These are phyloP conservation scores for Senna tora DNA, from an alignment of 306 rosid species.

Conservation along the genomic window DNA sequence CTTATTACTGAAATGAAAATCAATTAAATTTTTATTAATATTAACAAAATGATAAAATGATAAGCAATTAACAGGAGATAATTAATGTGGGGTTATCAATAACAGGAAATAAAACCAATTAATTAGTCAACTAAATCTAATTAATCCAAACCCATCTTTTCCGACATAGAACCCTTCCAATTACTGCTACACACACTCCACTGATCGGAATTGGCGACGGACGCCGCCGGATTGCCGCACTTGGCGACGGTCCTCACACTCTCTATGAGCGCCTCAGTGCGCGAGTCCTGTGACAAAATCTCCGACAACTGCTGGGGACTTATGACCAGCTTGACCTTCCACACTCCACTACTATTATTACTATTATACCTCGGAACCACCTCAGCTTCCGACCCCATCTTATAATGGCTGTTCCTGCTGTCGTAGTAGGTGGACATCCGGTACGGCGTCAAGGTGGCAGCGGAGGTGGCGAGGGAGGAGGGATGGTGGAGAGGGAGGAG, in stretches of 20 bases:
- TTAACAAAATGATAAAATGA: too few relatives aligned
- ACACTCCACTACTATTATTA: constrained; percentile 50
- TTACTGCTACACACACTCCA: constrained; percentile 73
- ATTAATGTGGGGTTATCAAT: neutral
- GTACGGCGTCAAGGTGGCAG: constrained; percentile 55
- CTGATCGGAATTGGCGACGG: constrained; percentile 60
- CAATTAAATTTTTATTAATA: too few relatives aligned
- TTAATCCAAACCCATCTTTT: constrained; percentile 35
- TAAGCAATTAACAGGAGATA: neutral
- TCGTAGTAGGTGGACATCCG: constrained; percentile 68
- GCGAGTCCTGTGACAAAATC: constrained; percentile 67
- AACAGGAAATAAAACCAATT: neutral
- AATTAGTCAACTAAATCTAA: neutral
- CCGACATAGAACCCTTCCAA: constrained; percentile 51
- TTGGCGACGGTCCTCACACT: constrained; percentile 83
- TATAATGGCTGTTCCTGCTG: constrained; percentile 17
- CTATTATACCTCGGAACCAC: constrained; percentile 64
- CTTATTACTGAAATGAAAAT: too few relatives aligned
- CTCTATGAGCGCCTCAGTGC: constrained; percentile 78
- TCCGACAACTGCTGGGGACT: constrained; percentile 74
- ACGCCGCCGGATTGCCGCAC: constrained; percentile 58
- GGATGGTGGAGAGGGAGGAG: constrained; percentile 63
- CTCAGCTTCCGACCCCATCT: constrained; percentile 52
- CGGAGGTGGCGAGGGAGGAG: constrained; percentile 2
- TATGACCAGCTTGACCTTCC: constrained; percentile 88